A percentile compares a stretch with the other conserved stretches of the same genome.
phyloP scores from a whole-genome alignment of 2,329 filamentous ascomycete species.

The Plectosphaerella cucumerina region DNA sequence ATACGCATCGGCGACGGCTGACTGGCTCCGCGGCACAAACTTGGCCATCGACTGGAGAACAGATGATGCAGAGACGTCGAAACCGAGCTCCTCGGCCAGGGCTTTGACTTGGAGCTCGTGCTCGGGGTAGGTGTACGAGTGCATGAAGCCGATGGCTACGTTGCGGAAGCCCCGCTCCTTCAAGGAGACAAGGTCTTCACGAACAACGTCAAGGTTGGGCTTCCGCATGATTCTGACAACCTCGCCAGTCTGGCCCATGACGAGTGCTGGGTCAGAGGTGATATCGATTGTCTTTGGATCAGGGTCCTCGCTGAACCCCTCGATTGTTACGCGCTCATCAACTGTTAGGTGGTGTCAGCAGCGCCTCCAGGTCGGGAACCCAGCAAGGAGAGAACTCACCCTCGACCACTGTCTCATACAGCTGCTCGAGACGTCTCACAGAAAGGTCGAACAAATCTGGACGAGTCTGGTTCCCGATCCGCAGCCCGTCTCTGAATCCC shows the following conservation, averaged over 20 bases:
- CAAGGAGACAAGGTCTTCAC: slow-evolving; percentile 13
- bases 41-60: slow-evolving; percentile 38
- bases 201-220: slow-evolving; percentile 34
- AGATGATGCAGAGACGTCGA: slow-evolving; percentile 31
- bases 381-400: neutral
- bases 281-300: slow-evolving; percentile 14
- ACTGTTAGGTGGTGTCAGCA: slow-evolving; percentile 29
- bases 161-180: slow-evolving; percentile 31
- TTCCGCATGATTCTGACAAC: slow-evolving; percentile 60
- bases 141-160: slow-evolving; percentile 62
- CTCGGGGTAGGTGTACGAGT: slow-evolving; percentile 61
- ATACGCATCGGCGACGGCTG: slow-evolving; percentile 39
- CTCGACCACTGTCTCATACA: slow-evolving; percentile 67
- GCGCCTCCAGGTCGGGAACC: neutral
- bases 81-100: slow-evolving; percentile 35
- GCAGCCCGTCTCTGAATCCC: slow-evolving; percentile 67
- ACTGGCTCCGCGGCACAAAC: slow-evolving; percentile 36
- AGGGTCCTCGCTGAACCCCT: neutral
- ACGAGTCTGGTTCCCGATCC: slow-evolving; percentile 69
- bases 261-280: slow-evolving; percentile 39
- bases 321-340: slow-evolving; percentile 61
- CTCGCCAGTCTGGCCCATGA: slow-evolving; percentile 64
- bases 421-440: slow-evolving; percentile 61
- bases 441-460: slow-evolving; percentile 71
- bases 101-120: slow-evolving; percentile 40